phyloP scores from a whole-genome alignment of 1,284 basidiomycete species.

The Mrakiaceae sp. region DNA sequence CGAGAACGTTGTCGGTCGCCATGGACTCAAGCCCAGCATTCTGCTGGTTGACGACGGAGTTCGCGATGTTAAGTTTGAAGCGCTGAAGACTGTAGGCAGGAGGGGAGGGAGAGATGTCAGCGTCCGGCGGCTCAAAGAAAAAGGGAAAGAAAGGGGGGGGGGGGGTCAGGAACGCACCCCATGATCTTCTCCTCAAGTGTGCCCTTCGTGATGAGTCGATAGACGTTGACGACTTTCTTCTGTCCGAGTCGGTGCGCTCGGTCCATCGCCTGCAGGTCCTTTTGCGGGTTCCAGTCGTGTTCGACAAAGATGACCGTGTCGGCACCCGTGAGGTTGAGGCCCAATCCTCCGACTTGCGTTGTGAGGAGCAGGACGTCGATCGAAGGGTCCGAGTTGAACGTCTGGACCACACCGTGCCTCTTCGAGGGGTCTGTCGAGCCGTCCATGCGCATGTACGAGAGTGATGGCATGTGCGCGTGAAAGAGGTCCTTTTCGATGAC shows the following conservation, averaged over 20 bases:
- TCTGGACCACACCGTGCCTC: slow-evolving; percentile 91
- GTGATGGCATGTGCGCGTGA: slow-evolving; percentile 79
- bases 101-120: not conserved
- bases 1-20: slow-evolving; percentile 94
- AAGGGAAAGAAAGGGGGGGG: slow-evolving; percentile 20
- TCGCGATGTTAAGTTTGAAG: slow-evolving; percentile 97
- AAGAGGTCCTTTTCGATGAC: slow-evolving; percentile 93
- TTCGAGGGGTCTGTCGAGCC: slow-evolving; percentile 79
- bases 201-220: slow-evolving; percentile 90
- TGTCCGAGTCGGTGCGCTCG: slow-evolving; percentile 96
- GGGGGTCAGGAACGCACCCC: slow-evolving; percentile 55
- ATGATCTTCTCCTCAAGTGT: slow-evolving; percentile 99
- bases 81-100: slow-evolving; percentile 66
- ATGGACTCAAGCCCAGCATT: slow-evolving; percentile 87
- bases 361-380: slow-evolving; percentile 95
- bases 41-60: slow-evolving; percentile 93
- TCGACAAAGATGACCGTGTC: slow-evolving; percentile 99
- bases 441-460: slow-evolving; percentile 97
- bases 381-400: slow-evolving; percentile 93
- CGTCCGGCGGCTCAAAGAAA: slow-evolving; percentile 3
- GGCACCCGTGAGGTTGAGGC: slow-evolving; percentile 91
- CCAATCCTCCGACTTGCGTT: slow-evolving; percentile 92
- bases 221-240: slow-evolving; percentile 98
- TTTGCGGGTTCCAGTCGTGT: slow-evolving; percentile 99
- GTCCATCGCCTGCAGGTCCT: slow-evolving; percentile 99